Conservation (phyloP, 2,329 filamentous ascomycete species). For the Aureobasidium sp. region DNA sequence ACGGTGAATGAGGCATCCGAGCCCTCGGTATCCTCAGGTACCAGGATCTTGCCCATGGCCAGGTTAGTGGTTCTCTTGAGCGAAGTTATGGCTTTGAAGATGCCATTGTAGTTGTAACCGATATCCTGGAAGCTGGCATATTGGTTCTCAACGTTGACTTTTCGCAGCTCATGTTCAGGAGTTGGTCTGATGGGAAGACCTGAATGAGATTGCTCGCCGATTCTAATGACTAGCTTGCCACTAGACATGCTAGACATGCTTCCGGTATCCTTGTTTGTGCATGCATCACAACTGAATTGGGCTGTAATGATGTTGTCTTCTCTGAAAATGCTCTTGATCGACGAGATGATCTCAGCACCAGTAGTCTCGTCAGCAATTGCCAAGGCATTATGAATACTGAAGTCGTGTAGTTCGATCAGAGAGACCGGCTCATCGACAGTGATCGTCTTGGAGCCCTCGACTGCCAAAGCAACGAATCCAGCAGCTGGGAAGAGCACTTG, state of each 20-base stretch:
- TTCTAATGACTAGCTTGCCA: background rate
- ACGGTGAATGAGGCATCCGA: constrained; percentile 22
- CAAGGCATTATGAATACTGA: constrained; percentile 17
- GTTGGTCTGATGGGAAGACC: constrained; percentile 1
- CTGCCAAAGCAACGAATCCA: constrained; percentile 13
- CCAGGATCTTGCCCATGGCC: constrained; percentile 1
- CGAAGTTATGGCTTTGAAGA: constrained; percentile 9
- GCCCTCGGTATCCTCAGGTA: background rate
- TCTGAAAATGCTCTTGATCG: background rate
- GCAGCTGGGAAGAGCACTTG: constrained; percentile 16
- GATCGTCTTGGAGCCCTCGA: constrained; percentile 13
- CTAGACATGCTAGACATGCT: constrained; percentile 21
- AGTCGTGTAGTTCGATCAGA: constrained; percentile 17
- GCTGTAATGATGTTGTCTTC: background rate
- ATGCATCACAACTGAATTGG: background rate
- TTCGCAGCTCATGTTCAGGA: background rate
- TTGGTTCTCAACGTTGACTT: constrained; percentile 13
- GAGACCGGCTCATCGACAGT: constrained; percentile 5
- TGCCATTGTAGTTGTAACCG: constrained; percentile 19
- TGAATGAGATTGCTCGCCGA: constrained; percentile 23
- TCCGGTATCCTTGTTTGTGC: background rate
- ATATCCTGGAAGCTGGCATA: constrained; percentile 17
- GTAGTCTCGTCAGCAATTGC: constrained; percentile 15
- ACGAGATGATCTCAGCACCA: constrained; percentile 14
- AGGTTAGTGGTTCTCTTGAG: constrained; percentile 1